Evolutionary conservation across 257 asterid species (phyloP), one percentile per base, ranked within the genome.

Genomic region (Fraxinus anomala): DNA sequence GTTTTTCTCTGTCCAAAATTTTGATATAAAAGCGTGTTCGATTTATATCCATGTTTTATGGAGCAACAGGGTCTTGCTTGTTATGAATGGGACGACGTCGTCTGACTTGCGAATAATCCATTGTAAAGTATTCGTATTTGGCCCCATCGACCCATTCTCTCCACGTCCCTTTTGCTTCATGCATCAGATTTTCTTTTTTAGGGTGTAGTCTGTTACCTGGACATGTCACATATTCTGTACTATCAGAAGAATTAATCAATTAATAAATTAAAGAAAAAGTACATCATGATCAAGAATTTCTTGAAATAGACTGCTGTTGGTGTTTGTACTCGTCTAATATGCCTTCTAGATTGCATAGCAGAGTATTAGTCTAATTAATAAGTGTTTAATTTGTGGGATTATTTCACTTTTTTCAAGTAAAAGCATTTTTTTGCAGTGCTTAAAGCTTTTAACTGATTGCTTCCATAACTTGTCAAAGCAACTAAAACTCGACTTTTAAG

Each of bases 71-170:
- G 42, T 85, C 26, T 68, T 82, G 85, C 82, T 83, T 83, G 95
- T 93, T 93, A 72, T 93, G 97, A 79, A 91, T 86, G 0, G 97
- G 98, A 30, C 88, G 87, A 68, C 98, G 85, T 73, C 84, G 83
- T 87, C 87, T 91, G 59, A 90, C 91, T 80, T 83, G 79, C 33
- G 24, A 8, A 84, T 93, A 93, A 83, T 93, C 98, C 98, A 93
- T 91, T 4, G 91, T 87, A 14, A 83, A 87, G 39, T 86, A 88
- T 54, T 93, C 88, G 24, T 90, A 81, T 61, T 70, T 82, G 36
- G 82, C 80, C 78, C 81, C 87, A 80, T 89, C 92, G 21, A 76
- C 74, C 88, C 86, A 83, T 75, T 89, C 96, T 83, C 83, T 82
- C 82, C 81, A 77, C 78, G 89, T 83, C 80, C 89, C 93, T 76